Evolutionary conservation across 169 alveolate genomes (phyloP).

Genomic region (Cryptosporidium muris): DNA sequence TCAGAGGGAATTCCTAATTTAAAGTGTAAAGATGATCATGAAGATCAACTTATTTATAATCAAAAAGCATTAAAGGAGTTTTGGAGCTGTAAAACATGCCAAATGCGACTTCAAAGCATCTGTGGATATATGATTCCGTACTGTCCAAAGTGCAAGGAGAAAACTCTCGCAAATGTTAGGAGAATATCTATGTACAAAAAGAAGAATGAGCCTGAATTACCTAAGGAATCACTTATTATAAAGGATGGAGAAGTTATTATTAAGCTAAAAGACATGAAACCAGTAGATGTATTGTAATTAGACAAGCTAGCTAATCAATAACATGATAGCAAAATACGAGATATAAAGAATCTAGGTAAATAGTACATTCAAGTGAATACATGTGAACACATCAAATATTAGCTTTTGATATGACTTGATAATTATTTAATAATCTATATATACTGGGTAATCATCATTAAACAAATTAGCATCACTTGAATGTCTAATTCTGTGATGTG

Average conservation of each 20-base stretch:
- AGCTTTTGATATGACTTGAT: too few relatives aligned
- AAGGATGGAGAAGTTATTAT: constrained; percentile 27
- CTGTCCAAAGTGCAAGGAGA: constrained; percentile 42
- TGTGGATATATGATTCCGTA: constrained; percentile 32
- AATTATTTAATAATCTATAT: too few relatives aligned
- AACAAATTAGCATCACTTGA: too few relatives aligned
- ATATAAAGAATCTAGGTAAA: too few relatives aligned
- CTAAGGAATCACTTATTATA: constrained; percentile 3
- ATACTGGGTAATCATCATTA: too few relatives aligned
- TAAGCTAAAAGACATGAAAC: background rate
- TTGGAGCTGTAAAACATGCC: constrained; percentile 54
- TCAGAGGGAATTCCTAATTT: constrained; percentile 20
- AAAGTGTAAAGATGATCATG: constrained; percentile 33
- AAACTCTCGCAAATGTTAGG: constrained; percentile 18
- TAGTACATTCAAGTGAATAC: too few relatives aligned
- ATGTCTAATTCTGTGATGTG: too few relatives aligned
- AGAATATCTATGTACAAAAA: constrained; percentile 41
- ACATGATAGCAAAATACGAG: too few relatives aligned
- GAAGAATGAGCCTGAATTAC: background rate
- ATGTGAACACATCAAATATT: too few relatives aligned
- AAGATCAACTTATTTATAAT: constrained; percentile 20
- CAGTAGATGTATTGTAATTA: too few relatives aligned
- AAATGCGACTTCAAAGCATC: constrained; percentile 11
- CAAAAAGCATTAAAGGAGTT: constrained; percentile 36
- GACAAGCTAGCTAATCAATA: too few relatives aligned